Evolutionary conservation across 371 early-diverging fungal species (phyloP), one percentile per base, ranked within the genome.

Genomic region (Mortierella sp.): DNA sequence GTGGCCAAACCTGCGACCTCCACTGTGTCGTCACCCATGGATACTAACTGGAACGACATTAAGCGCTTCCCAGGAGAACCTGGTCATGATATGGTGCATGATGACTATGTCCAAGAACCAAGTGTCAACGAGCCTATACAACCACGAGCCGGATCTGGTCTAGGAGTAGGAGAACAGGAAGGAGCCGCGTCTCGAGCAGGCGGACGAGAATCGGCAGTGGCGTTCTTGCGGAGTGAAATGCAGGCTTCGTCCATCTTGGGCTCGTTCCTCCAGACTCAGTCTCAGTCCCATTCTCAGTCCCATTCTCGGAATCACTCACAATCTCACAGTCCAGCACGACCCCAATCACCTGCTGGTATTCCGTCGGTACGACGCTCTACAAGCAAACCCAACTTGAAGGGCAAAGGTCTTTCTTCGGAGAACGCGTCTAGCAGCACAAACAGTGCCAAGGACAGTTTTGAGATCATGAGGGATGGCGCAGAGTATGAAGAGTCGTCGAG

Each of bases 21-120:
- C 5, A 74, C 63, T 5, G 68, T 67, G 17, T 67, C 74, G 2
- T 74, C 74, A 1, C 74, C 74, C n/a, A 60, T 67, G 47, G 67
- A 67, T 10, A 27, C 63, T 7, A 49, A 59, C 2, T 74, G 74
- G 43, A 34, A 63, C 47, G 74, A 74, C 27, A 39, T 55, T 2
- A 52, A 50, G 3, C 59, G 60, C 1, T 34, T 25, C 24, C 60
- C 74, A 10, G 63, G 67, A 1, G 50, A 45, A 7, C 22, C 21
- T 21, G 48, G 27, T 5, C 34, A 34, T 24, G 50, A 53, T 22
- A 29, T 34, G 34, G 34, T 10, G 7, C 34, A 10, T 34, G 34
- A 10, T 7, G 4, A 34, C 34, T 7, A 34, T 10, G 10, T 10
- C 34, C 4, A 10, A 34, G 34, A 34, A 4, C 34, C 4, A 34